Evolutionary conservation across 805 yeast species (phyloP).

Genomic region (Danielia oregonensis): DNA sequence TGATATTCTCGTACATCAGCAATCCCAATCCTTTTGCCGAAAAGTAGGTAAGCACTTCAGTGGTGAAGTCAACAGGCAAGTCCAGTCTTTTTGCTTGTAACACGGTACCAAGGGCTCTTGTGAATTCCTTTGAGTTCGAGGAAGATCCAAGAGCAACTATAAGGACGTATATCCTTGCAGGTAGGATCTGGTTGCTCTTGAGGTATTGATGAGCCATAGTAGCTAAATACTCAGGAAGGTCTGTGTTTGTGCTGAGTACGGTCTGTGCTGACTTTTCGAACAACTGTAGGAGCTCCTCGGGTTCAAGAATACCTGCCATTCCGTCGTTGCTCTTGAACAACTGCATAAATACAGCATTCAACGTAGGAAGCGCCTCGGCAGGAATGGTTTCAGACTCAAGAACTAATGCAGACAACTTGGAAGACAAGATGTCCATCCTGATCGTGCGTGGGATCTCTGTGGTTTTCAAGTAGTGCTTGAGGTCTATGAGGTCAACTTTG

Average conservation of each 20-base stretch:
- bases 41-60: constrained; percentile 13
- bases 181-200: constrained; percentile 5
- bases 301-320: constrained; percentile 3
- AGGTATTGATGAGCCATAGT: constrained; percentile 20
- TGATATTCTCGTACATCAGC: constrained; percentile 13
- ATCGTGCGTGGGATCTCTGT: constrained; percentile 21
- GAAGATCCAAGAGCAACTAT: constrained; percentile 26
- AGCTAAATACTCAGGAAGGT: constrained; percentile 28
- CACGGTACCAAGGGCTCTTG: constrained; percentile 7
- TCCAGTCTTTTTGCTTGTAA: constrained; percentile 6
- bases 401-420: constrained; percentile 18
- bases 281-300: constrained; percentile 11
- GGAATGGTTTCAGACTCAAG: constrained; percentile 4
- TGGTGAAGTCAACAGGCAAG: constrained; percentile 16
- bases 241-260: constrained; percentile 5
- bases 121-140: constrained; percentile 8
- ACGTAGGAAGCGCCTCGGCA: constrained; percentile 11
- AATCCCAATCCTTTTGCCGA: constrained; percentile 9
- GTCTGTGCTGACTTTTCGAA: constrained; percentile 17
- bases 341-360: constrained; percentile 21
- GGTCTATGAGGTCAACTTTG: constrained; percentile 6
- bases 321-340: constrained; percentile 13
- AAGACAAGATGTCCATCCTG: constrained; percentile 16
- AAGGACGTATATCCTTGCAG: constrained; percentile 20
- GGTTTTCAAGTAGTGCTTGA: constrained; percentile 26